A percentile compares a stretch with the other conserved stretches of the same genome.
These are phyloP conservation scores for Hypoxylon trugodes DNA, from an alignment of 495 filamentous ascomycete genomes.

Conservation along the genomic window DNA sequence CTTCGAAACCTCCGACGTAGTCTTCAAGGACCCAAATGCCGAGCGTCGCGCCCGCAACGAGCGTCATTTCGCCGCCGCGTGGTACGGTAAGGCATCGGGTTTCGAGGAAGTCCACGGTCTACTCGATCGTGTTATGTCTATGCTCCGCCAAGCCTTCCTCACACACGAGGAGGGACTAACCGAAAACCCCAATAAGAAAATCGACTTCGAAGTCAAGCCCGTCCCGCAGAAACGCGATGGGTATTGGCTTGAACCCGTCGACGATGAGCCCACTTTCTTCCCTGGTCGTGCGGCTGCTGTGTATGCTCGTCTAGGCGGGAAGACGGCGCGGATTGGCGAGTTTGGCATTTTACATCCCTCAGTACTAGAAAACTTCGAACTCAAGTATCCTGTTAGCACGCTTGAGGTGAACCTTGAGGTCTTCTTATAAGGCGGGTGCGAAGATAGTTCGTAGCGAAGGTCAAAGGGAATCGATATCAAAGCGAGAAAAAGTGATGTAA, in stretches of 20 bases:
- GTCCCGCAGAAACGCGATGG: conserved; percentile 61
- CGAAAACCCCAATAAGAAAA: conserved; percentile 47
- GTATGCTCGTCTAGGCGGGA: conserved; percentile 73
- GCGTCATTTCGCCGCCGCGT: conserved; percentile 93
- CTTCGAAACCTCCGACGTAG: conserved; percentile 92
- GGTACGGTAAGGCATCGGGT: conserved; percentile 91
- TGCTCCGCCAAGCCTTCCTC: conserved; percentile 86
- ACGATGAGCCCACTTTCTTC: conserved; percentile 88
- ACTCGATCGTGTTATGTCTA: conserved; percentile 88
- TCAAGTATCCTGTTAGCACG: conserved; percentile 92
- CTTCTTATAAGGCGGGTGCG: conserved; percentile 72
- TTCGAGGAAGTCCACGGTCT: conserved; percentile 97
- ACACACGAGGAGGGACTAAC: conserved; percentile 74
- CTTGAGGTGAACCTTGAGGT: conserved; percentile 94
- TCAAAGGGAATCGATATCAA: background rate
- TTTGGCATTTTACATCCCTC: conserved; percentile 95
- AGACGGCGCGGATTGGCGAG: conserved; percentile 76
- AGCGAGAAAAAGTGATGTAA: too few relatives aligned
- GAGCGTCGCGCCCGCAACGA: conserved; percentile 92
- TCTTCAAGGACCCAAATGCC: conserved; percentile 78
- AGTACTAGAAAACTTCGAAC: conserved; percentile 91
- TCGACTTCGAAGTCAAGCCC: conserved; percentile 58
- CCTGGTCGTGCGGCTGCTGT: conserved; percentile 86
- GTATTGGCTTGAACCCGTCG: conserved; percentile 93
- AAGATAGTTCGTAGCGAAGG: too few relatives aligned